Percentiles rank a stretch among this genome's conserved stretches.
These are phyloP conservation scores for Pavlovales sp. DNA, from an alignment of 208 protist species.

Conservation along the genomic window DNA sequence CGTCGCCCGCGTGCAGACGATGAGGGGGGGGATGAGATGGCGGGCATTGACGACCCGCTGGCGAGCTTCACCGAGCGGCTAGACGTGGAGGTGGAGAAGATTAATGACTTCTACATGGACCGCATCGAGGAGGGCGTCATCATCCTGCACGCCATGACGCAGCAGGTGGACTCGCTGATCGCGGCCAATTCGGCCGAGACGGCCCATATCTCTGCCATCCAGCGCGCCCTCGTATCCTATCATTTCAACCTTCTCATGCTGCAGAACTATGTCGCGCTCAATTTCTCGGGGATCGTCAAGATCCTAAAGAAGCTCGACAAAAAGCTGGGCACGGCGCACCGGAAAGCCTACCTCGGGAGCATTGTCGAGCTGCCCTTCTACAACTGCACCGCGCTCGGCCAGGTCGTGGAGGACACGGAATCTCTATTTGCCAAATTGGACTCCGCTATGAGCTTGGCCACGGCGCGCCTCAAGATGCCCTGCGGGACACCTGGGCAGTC, in stretches of 20 bases:
- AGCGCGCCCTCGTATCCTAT: neutral
- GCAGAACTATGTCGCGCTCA: neutral
- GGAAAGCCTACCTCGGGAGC: neutral
- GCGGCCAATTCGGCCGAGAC: neutral
- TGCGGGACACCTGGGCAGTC: too few relatives aligned
- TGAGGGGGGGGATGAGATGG: neutral
- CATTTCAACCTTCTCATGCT: conserved; percentile 1
- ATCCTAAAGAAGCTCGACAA: conserved; percentile 17
- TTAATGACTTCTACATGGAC: conserved; percentile 18
- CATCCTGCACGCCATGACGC: neutral
- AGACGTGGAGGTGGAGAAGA: neutral
- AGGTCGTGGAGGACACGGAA: conserved; percentile 12
- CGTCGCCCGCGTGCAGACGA: too few relatives aligned
- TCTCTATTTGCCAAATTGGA: neutral
- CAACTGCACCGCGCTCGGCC: neutral
- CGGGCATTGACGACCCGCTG: neutral
- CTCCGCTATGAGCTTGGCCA: too few relatives aligned
- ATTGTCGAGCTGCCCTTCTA: conserved; percentile 9
- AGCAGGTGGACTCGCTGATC: neutral
- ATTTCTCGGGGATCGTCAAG: neutral
- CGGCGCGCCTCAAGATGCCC: too few relatives aligned
- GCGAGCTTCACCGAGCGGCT: neutral
- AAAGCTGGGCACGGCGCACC: neutral
- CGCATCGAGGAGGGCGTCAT: conserved; percentile 11
- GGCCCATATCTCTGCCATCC: neutral